Percentiles rank a stretch among this genome's conserved stretches.
phyloP scores from a whole-genome alignment of 768 basidiomycete genomes.

The Multifurca ochricompacta region DNA sequence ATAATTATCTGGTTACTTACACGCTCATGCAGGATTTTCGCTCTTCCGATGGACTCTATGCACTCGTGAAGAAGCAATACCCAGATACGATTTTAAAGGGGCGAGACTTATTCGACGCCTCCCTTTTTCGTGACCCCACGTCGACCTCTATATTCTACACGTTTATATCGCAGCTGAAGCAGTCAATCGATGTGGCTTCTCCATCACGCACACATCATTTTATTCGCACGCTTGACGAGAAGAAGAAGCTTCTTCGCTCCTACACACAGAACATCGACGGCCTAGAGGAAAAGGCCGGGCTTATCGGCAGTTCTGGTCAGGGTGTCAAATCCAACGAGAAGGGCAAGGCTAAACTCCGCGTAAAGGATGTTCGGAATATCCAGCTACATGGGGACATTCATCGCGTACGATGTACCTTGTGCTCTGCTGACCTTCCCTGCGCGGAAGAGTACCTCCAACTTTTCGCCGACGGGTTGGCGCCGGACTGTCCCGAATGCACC shows the following conservation, averaged over 20 bases:
- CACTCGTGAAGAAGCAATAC: slow-evolving; percentile 79
- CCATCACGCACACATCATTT: slow-evolving; percentile 87
- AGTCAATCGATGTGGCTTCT: slow-evolving; percentile 66
- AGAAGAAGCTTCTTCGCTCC: slow-evolving; percentile 77
- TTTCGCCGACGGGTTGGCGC: slow-evolving; percentile 66
- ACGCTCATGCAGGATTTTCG: slow-evolving; percentile 74
- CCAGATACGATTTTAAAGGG: slow-evolving; percentile 83
- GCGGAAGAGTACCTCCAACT: slow-evolving; percentile 48
- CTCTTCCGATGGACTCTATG: slow-evolving; percentile 87
- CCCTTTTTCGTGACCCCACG: slow-evolving; percentile 76
- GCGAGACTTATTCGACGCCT: slow-evolving; percentile 91
- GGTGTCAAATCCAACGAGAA: slow-evolving; percentile 45
- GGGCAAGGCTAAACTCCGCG: slow-evolving; percentile 59
- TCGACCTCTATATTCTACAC: slow-evolving; percentile 90
- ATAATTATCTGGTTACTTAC: slow-evolving; percentile 3
- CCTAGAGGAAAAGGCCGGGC: slow-evolving; percentile 73
- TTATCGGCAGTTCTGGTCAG: slow-evolving; percentile 57
- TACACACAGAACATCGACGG: slow-evolving; percentile 99
- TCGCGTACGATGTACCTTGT: slow-evolving; percentile 79
- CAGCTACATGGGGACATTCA: slow-evolving; percentile 95
- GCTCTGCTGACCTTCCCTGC: slow-evolving; percentile 73
- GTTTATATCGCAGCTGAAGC: slow-evolving; percentile 87
- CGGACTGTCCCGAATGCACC: slow-evolving; percentile 81
- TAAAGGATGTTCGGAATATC: slow-evolving; percentile 75
- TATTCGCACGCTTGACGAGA: slow-evolving; percentile 73